Conservation (phyloP, 306 rosid genomes). For the Herpetospermum pedunculosum region DNA sequence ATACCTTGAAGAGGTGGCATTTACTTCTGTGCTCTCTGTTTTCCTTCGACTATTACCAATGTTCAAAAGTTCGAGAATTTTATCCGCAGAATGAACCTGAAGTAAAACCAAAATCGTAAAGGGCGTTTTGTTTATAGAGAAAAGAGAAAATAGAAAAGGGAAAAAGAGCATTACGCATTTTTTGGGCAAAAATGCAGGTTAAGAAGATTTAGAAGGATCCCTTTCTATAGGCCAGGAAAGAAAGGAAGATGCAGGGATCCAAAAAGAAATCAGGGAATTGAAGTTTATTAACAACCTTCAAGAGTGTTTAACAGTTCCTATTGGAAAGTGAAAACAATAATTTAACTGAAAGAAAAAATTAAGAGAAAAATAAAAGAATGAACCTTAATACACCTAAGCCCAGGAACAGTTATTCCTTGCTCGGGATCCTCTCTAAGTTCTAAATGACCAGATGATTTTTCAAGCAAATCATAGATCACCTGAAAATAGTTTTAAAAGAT, state of each 20-base stretch:
- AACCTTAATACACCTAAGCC: constrained; percentile 52
- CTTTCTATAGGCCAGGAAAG: not conserved
- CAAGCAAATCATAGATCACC: constrained; percentile 59
- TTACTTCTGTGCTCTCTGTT: constrained; percentile 54
- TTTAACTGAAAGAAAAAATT: not conserved
- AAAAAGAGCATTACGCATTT: not conserved
- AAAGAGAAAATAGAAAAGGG: not conserved
- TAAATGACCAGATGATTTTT: constrained; percentile 52
- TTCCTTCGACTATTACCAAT: constrained; percentile 52
- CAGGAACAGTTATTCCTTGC: constrained; percentile 48
- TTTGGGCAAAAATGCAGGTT: not conserved
- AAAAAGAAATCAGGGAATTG: not conserved
- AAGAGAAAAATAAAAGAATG: not conserved
- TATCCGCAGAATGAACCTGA: constrained; percentile 59
- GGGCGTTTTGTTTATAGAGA: not conserved
- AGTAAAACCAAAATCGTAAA: constrained; percentile 1
- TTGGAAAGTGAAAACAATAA: not conserved
- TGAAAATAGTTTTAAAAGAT: constrained; percentile 14
- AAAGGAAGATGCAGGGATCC: not conserved
- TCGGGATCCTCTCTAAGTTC: constrained; percentile 62
- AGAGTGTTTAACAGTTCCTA: not conserved
- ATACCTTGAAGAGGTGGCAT: constrained; percentile 53
- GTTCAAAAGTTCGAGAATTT: constrained; percentile 51
- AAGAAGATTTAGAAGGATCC: not conserved
- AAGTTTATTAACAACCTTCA: not conserved